Percentiles rank a stretch among this genome's conserved stretches.
Evolutionary conservation across 1,139 yeast species (phyloP).

Genomic region (Pichia cactophila): DNA sequence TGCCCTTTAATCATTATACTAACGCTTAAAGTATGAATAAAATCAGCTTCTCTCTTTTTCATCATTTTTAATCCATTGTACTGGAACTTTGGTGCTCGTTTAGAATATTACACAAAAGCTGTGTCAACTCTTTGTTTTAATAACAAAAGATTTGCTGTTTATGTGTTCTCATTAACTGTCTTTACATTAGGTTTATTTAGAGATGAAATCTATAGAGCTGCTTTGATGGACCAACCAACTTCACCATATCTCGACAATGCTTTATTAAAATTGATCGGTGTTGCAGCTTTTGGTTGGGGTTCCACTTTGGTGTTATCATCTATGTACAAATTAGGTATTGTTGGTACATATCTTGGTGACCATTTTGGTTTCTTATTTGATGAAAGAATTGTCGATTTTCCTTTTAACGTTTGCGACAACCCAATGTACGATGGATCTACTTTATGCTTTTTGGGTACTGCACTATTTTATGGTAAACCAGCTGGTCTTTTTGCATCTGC

Average conservation of each 20-base stretch:
- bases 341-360: constrained; percentile 95
- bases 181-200: constrained; percentile 78
- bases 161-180: constrained; percentile 70
- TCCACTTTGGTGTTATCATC: constrained; percentile 73
- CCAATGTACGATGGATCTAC: constrained; percentile 97
- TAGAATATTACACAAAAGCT: constrained; percentile 69
- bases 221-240: constrained; percentile 50
- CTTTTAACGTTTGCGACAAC: constrained; percentile 81
- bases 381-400: constrained; percentile 86
- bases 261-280: constrained; percentile 39
- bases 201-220: constrained; percentile 67
- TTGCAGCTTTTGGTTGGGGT: constrained; percentile 51
- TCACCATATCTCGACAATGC: constrained; percentile 34
- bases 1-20: not conserved
- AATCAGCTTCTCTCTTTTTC: constrained; percentile 35
- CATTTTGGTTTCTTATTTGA: constrained; percentile 94
- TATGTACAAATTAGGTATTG: constrained; percentile 91
- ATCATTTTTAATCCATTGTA: constrained; percentile 89
- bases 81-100: constrained; percentile 89
- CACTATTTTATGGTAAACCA: constrained; percentile 83
- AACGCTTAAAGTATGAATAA: not conserved
- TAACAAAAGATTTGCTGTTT: constrained; percentile 71
- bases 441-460: constrained; percentile 82
- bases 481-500: constrained; percentile 71
- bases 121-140: constrained; percentile 68